Evolutionary conservation across 2,329 filamentous ascomycete genomes (phyloP).

Genomic region (Sporothrix pallida): DNA sequence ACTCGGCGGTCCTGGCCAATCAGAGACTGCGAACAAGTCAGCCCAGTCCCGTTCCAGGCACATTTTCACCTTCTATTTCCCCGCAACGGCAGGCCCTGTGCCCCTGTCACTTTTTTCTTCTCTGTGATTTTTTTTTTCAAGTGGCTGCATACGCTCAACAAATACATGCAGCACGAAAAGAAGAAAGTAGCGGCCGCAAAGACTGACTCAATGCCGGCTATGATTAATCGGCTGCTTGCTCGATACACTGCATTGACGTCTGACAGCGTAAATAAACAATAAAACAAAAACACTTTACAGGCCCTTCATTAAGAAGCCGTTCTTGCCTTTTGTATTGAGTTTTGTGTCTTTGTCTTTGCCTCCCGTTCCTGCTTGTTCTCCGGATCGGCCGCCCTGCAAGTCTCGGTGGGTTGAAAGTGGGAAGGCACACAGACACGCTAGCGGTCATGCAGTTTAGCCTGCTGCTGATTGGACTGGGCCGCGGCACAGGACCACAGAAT

Average conservation of each 20-base stretch:
- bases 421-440: constrained; percentile 4
- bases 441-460: constrained; percentile 32
- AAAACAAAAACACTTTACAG: neutral
- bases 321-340: too few species aligned
- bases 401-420: constrained; percentile 2
- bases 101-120: neutral
- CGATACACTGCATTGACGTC: neutral
- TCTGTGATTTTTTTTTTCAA: neutral
- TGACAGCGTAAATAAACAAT: neutral
- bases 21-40: neutral
- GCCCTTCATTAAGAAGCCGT: neutral
- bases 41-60: constrained; percentile 3
- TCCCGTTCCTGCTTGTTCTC: neutral
- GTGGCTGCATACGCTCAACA: neutral
- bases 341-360: too few species aligned
- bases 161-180: neutral
- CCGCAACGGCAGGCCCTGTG: constrained; percentile 14
- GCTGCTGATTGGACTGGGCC: constrained; percentile 33
- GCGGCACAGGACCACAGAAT: constrained; percentile 2
- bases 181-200: constrained; percentile 5
- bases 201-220: neutral
- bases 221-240: neutral
- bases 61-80: constrained; percentile 1
- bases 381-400: constrained; percentile 10
- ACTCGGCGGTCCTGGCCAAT: neutral